Evolutionary conservation across 768 basidiomycete species (phyloP).

Genomic region (Pluteus cervinus): DNA sequence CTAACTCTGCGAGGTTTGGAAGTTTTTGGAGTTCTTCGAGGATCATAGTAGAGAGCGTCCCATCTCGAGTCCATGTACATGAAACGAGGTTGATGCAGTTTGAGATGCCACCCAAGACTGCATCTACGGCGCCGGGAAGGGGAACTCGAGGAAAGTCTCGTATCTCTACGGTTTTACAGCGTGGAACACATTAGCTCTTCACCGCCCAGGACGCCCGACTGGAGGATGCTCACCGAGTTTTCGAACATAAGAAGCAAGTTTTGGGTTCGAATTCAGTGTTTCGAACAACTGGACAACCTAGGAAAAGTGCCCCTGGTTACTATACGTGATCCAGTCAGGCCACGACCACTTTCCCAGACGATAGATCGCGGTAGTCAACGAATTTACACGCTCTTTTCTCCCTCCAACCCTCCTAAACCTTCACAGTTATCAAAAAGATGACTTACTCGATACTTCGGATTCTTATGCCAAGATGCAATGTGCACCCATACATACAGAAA

Average conservation of each 20-base stretch:
- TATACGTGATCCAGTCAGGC: too few species aligned
- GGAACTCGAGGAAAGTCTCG: slow-evolving; percentile 65
- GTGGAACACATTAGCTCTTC: neutral
- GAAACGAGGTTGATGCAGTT: slow-evolving; percentile 58
- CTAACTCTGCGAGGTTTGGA: slow-evolving; percentile 44
- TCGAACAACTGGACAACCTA: slow-evolving; percentile 59
- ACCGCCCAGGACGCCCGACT: neutral
- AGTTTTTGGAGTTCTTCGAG: slow-evolving; percentile 44
- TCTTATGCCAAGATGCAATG: slow-evolving; percentile 69
- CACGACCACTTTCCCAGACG: too few species aligned
- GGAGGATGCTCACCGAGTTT: slow-evolving; percentile 43
- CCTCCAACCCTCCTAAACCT: neutral
- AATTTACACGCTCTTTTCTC: too few species aligned
- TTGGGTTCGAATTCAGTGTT: slow-evolving; percentile 47
- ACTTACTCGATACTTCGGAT: slow-evolving; percentile 53
- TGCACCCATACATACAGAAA: slow-evolving; percentile 51
- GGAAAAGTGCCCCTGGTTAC: neutral
- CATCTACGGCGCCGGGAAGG: slow-evolving; percentile 22
- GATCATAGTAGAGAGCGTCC: slow-evolving; percentile 57
- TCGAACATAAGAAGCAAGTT: slow-evolving; percentile 53
- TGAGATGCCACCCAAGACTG: slow-evolving; percentile 43
- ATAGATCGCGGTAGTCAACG: too few species aligned
- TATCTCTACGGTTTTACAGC: slow-evolving; percentile 40
- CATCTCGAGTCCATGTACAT: slow-evolving; percentile 79
- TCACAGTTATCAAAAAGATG: neutral